Evolutionary conservation across 2,329 filamentous ascomycete genomes (phyloP).

Genomic region (Fusarium sambucinum): DNA sequence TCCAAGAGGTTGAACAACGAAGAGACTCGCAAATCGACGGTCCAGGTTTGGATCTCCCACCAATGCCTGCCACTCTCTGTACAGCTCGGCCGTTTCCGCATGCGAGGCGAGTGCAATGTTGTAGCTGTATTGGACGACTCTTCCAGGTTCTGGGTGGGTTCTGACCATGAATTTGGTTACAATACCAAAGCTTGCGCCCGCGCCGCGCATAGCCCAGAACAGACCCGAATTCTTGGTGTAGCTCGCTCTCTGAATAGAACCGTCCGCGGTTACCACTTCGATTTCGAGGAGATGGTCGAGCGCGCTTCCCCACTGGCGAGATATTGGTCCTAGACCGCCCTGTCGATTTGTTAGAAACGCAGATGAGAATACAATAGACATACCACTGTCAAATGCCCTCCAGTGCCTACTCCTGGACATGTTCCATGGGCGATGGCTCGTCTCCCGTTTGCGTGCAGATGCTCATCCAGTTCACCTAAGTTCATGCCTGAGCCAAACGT

Average conservation of each 20-base stretch:
- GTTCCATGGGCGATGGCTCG: conserved; percentile 71
- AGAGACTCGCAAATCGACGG: conserved; percentile 68
- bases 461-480: conserved; percentile 64
- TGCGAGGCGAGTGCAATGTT: conserved; percentile 63
- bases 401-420: conserved; percentile 69
- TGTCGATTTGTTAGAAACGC: conserved; percentile 40
- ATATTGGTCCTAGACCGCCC: conserved; percentile 70
- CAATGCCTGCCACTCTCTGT: conserved; percentile 69
- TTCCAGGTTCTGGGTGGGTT: conserved; percentile 67
- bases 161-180: conserved; percentile 68
- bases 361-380: conserved; percentile 31
- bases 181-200: conserved; percentile 68
- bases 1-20: conserved; percentile 66
- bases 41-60: conserved; percentile 66
- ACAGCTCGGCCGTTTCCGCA: conserved; percentile 61
- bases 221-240: conserved; percentile 63
- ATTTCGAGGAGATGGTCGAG: conserved; percentile 64
- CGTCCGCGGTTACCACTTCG: conserved; percentile 67
- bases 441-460: conserved; percentile 63
- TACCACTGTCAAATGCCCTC: conserved; percentile 69
- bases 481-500: conserved; percentile 66
- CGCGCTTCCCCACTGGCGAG: conserved; percentile 69
- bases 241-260: conserved; percentile 62
- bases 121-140: conserved; percentile 71
- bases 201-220: conserved; percentile 69